A percentile compares a stretch with the other conserved stretches of the same genome.
phyloP scores from a whole-genome alignment of 2,329 filamentous ascomycete species.

The Monosporascus cannonballus region DNA sequence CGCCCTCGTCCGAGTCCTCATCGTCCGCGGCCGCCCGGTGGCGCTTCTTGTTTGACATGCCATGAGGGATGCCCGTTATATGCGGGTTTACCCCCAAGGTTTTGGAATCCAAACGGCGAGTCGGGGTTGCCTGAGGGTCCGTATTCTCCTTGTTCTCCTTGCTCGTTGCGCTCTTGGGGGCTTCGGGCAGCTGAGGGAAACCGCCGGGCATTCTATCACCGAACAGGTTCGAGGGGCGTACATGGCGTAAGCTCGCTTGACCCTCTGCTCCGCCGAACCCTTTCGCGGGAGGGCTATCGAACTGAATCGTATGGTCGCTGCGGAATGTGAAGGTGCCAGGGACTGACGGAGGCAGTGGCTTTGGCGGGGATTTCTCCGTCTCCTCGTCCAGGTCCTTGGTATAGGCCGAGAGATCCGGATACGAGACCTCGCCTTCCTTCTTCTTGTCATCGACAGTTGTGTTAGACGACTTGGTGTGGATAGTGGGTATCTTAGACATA shows the following conservation, averaged over 20 bases:
- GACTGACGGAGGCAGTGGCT: conserved; percentile 30
- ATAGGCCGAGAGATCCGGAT: conserved; percentile 46
- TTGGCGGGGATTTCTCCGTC: conserved; percentile 14
- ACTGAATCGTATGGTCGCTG: conserved; percentile 58
- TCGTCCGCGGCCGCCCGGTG: conserved; percentile 52
- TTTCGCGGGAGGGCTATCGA: conserved; percentile 39
- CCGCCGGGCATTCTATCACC: conserved; percentile 46
- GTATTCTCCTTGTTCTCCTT: conserved; percentile 49
- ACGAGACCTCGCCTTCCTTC: conserved; percentile 34
- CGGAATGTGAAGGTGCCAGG: conserved; percentile 60
- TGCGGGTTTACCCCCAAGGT: background rate
- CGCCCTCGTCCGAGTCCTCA: conserved; percentile 35
- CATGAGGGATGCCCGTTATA: conserved; percentile 47
- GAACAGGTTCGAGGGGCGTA: conserved; percentile 45
- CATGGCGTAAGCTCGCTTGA: conserved; percentile 56
- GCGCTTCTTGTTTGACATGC: conserved; percentile 61
- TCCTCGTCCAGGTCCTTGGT: conserved; percentile 21
- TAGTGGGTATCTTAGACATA: conserved; percentile 27
- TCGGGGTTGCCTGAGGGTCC: conserved; percentile 6
- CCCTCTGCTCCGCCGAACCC: conserved; percentile 53
- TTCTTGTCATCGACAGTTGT: conserved; percentile 21
- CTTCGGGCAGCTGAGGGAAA: conserved; percentile 36
- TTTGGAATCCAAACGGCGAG: background rate
- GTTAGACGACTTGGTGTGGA: conserved; percentile 29
- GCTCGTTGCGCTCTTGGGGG: conserved; percentile 32